A percentile compares a stretch with the other conserved stretches of the same genome.
Evolutionary conservation across 345 rosid species (phyloP).

Genomic region (Alliaria petiolata): DNA sequence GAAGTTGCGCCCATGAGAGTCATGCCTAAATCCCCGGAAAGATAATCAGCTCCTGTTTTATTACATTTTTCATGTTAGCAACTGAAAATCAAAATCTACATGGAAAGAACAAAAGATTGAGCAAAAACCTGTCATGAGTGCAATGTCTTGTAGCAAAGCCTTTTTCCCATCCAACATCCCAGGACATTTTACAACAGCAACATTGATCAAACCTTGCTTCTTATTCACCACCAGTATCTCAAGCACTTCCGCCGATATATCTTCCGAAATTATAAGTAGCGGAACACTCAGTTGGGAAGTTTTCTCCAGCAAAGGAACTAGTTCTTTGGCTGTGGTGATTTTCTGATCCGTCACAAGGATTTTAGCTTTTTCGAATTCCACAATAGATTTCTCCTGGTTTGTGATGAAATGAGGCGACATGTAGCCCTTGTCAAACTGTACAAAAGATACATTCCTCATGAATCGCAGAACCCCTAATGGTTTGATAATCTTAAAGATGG

Average conservation of each 20-base stretch:
- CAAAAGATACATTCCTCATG: slow-evolving; percentile 13
- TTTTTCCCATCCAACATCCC: slow-evolving; percentile 73
- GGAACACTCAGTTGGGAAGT: slow-evolving; percentile 73
- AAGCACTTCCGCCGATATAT: slow-evolving; percentile 60
- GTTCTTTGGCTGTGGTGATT: slow-evolving; percentile 60
- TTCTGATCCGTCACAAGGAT: slow-evolving; percentile 76
- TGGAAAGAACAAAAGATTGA: not conserved
- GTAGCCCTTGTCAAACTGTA: slow-evolving; percentile 80
- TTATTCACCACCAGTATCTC: slow-evolving; percentile 73
- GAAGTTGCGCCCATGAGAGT: slow-evolving; percentile 57
- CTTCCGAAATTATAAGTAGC: slow-evolving; percentile 72
- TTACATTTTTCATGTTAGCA: slow-evolving; percentile 8
- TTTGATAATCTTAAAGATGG: not conserved
- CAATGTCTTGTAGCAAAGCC: slow-evolving; percentile 86
- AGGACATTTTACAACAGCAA: slow-evolving; percentile 82
- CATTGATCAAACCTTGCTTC: slow-evolving; percentile 67
- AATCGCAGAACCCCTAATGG: not conserved
- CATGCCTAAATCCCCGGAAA: slow-evolving; percentile 71
- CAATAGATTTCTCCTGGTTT: slow-evolving; percentile 64
- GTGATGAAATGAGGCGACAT: slow-evolving; percentile 81
- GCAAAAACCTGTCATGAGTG: slow-evolving; percentile 68
- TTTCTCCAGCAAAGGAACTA: slow-evolving; percentile 74
- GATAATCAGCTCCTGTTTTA: slow-evolving; percentile 76
- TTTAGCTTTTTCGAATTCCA: slow-evolving; percentile 79
- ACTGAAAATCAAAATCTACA: not conserved